Base-by-base conservation (phyloP, 176 grass and related monocot genomes). In the Aegilops sharonensis region DNA sequence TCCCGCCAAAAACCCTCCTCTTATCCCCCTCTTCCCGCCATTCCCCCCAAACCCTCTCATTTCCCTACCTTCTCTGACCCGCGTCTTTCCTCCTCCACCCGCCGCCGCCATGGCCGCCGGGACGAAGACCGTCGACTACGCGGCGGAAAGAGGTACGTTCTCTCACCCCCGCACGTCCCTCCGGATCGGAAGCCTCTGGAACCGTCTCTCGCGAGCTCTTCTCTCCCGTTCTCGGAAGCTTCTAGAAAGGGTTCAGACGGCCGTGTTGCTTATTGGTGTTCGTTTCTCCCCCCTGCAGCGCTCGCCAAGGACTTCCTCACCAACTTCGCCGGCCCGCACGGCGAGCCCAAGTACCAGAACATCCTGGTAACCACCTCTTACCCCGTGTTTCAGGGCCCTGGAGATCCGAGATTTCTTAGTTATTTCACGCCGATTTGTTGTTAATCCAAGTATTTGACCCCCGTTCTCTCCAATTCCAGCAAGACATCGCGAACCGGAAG, bases 401-500 rank as follows among this genome's bases (percentile, higher is more conserved):
- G 42, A 63, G 62, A 77, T 80, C 67, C 34, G 21, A 30, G 24
- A 50, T 36, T 45, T 15, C 0, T 4, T 5, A 1, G 30, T 7
- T n/a, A 35, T 40, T 54, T 43, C 75, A 2, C 76, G 1, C 37
- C 67, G 63, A 72, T 84, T 86, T 68, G 17, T 32, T 59, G 29
- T 20, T 77, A 56, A 85, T 68, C 5, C 35, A 50, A 27, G 4
- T 9, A 6, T 66, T 29, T 25, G 48, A 18, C 18, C 12, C 18
- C 64, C 48, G 5, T 52, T 52, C 14, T 52, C n/a, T 68, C 45
- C 24, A 40, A 30, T 81, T 83, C 7, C 86, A 99, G 97, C 92
- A 96, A 99, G 92, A 96, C 87, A 92, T 96, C 43, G 87, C 97
- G 4, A 99, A 99, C 78, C 78, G 97, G 66, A 99, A 96, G 89